Percentiles rank a stretch among this genome's conserved stretches.
Evolutionary conservation across 805 yeast genomes (phyloP).

Genomic region (Candida caryicola): DNA sequence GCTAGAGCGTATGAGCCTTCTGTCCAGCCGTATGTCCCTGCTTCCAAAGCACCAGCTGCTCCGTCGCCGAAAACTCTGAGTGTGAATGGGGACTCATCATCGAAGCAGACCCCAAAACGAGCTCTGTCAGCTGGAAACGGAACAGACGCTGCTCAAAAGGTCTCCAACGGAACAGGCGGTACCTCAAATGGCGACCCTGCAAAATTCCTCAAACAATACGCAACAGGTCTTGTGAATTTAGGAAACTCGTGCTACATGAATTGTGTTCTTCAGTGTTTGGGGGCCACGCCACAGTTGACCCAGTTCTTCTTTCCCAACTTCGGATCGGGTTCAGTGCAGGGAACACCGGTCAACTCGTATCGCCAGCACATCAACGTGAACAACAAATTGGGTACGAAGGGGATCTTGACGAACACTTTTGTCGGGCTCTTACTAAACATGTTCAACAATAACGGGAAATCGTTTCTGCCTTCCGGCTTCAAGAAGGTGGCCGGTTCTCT

Average conservation of each 20-base stretch:
- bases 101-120: not conserved
- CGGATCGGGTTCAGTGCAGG: slow-evolving; percentile 22
- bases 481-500: slow-evolving; percentile 66
- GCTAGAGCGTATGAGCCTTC: not conserved
- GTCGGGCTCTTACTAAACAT: slow-evolving; percentile 57
- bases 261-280: slow-evolving; percentile 80
- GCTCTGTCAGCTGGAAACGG: not conserved
- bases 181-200: not conserved
- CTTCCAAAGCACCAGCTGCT: not conserved
- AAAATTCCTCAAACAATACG: slow-evolving; percentile 27
- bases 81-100: too few relatives aligned
- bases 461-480: slow-evolving; percentile 60
- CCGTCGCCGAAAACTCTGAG: too few relatives aligned
- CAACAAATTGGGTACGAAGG: slow-evolving; percentile 77
- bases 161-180: not conserved
- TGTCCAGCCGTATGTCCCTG: not conserved
- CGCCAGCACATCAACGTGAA: slow-evolving; percentile 65
- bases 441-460: slow-evolving; percentile 45
- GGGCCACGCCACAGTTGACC: slow-evolving; percentile 66
- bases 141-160: not conserved
- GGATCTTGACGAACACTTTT: slow-evolving; percentile 68
- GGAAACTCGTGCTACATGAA: slow-evolving; percentile 96
- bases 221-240: slow-evolving; percentile 73
- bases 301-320: slow-evolving; percentile 48
- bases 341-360: slow-evolving; percentile 44